Base-by-base conservation (phyloP, 129 eudicot genomes). In the Smallanthus sonchifolius region DNA sequence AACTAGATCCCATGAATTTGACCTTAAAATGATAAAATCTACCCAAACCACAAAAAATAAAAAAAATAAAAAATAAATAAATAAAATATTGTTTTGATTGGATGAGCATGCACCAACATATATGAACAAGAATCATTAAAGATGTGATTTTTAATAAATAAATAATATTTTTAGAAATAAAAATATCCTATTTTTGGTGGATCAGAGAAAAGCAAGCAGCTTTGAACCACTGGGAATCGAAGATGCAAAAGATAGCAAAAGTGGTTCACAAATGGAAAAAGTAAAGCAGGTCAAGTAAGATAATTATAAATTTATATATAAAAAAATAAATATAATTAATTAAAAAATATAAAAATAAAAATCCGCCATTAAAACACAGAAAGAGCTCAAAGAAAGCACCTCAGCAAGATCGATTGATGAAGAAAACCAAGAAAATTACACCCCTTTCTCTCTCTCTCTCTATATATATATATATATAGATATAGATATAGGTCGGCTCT, bases 81-180 rank as follows among this genome's bases (percentile, higher is more conserved):
- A 14, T 48, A 15, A 48, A 51, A 55, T 47, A 60, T 61, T 35
- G 19, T 43, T 10, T 24, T 1, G 16, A 28, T 55, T 57, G 10
- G 57, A 80, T 67, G 65, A 77, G 56, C 87, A 82, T 87, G 89
- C 86, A 83, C 90, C 95, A 83, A 86, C 88, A 86, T 17, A 60
- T 63, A 77, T 78, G 49, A 80, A 69, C 81, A 32, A 19, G 4
- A 37, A 51, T 51, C 62, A 14, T 13, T 43, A 6, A 37, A 78
- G 47, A 36, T n/a, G 7, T 9, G 17, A 63, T 16, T 40, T 56
- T 56, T 10, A 5, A 5, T n/a, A 63, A 16, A 45, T 6, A 17
- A 19, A 34, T n/a, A 49, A 3, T 70, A 70, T 32, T 48, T 42
- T 38, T 10, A 67, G 38, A 36, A 65, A 42, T 30, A 8, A 52